Conservation (phyloP, 2,329 filamentous ascomycete genomes). For the Coniochaeta pulveracea region DNA sequence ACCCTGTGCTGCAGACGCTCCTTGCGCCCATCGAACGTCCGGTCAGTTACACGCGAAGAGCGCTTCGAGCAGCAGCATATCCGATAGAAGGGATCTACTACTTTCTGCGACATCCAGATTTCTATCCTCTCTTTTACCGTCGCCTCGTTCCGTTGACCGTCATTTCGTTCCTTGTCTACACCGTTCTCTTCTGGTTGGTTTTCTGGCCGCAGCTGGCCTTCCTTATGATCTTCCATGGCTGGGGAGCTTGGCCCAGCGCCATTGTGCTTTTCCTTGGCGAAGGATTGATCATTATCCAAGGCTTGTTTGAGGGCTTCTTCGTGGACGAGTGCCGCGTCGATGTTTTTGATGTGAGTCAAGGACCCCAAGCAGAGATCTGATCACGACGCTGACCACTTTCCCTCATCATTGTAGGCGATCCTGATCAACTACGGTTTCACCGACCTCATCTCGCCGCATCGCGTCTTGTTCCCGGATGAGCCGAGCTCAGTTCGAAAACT, state of each 20-base stretch:
- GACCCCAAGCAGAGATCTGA: too few relatives aligned
- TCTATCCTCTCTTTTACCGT: slow-evolving; percentile 70
- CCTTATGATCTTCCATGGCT: slow-evolving; percentile 78
- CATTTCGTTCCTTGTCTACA: slow-evolving; percentile 71
- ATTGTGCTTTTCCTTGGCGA: slow-evolving; percentile 80
- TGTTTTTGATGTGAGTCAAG: slow-evolving; percentile 65
- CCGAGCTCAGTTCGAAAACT: slow-evolving; percentile 68
- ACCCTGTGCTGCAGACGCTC: too few relatives aligned
- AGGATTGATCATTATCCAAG: slow-evolving; percentile 58
- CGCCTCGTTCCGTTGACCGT: slow-evolving; percentile 72
- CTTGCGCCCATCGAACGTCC: slow-evolving; percentile 20
- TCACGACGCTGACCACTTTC: too few relatives aligned
- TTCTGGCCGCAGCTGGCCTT: slow-evolving; percentile 87
- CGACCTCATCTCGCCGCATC: slow-evolving; percentile 55
- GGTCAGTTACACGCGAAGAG: slow-evolving; percentile 29
- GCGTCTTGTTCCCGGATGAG: slow-evolving; percentile 55
- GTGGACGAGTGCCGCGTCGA: slow-evolving; percentile 71
- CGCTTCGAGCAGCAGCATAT: slow-evolving; percentile 36
- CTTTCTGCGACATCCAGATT: slow-evolving; percentile 64
- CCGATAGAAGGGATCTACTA: slow-evolving; percentile 69
- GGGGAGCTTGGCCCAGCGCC: slow-evolving; percentile 81
- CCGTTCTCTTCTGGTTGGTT: slow-evolving; percentile 77
- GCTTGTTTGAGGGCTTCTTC: slow-evolving; percentile 69
- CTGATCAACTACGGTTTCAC: slow-evolving; percentile 64
- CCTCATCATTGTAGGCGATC: too few relatives aligned